Evolutionary conservation across 2,329 filamentous ascomycete genomes (phyloP), one percentile per base, ranked within the genome.

Genomic region (Chrysosporium queenslandicum): DNA sequence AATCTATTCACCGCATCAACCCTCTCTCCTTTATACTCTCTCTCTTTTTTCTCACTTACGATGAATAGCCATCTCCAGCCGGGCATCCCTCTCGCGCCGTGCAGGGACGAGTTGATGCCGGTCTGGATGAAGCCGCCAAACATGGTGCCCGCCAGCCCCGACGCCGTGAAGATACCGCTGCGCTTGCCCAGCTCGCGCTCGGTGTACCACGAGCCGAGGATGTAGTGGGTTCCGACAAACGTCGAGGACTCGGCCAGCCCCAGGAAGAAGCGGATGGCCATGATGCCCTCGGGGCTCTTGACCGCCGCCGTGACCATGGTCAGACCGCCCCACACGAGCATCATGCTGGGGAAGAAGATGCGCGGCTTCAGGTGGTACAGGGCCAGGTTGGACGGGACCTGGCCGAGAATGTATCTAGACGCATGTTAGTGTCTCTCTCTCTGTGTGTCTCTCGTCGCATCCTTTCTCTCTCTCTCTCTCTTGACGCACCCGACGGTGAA

Each of bases 181-280:
- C 68, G 62, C 42, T 69, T 69, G 1, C 65, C 67, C n/a, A 70
- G 60, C 55, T 70, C 68, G 21, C 58, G 61, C 49, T 69, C 66
- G 0, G 67, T 72, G 48, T 73, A 74, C 71, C 70, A 74, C 4
- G 67, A 69, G 1, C 68, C 65, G 0, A 73, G 58, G 8, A 72
- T 65, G 46, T 66, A 69, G 34, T 69, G 66, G 3, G 63, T 67
- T 1, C 67, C 67, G 1, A 60, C 55, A 48, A 67, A 68, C 8
- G 63, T 64, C 39, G 60, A 65, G 1, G 61, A 58, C 53, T 68
- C 65, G 16, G 58, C 59, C 16, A 65, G 53, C 1, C 68, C 68
- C 2, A 69, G 57, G 42, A 70, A 62, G 60, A 71, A 71, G 2
- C 69, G 65, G 27, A 69, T 63, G 3, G 60, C 66, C 60, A 67